Conservation (phyloP, 768 basidiomycete genomes). For the Galerina marginata region DNA sequence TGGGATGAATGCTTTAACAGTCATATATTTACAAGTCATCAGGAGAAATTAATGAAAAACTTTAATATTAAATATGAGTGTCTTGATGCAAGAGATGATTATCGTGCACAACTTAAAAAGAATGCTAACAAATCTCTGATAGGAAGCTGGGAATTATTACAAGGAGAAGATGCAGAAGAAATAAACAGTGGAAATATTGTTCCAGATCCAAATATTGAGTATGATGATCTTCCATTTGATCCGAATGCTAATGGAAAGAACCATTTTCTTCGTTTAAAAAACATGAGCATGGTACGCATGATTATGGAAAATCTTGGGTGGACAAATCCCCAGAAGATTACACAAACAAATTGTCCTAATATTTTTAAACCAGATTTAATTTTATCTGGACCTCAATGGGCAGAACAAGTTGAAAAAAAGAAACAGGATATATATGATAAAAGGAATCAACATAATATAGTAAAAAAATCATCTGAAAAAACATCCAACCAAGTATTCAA, state of each 20-base stretch:
- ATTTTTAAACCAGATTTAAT: slow-evolving; percentile 2
- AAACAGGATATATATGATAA: slow-evolving; percentile 16
- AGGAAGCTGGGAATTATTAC: not conserved
- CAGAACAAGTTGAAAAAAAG: slow-evolving; percentile 9
- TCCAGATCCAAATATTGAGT: slow-evolving; percentile 4
- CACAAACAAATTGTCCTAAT: too few species aligned
- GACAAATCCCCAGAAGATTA: too few species aligned
- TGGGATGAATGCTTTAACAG: slow-evolving; percentile 13
- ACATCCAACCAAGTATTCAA: not conserved
- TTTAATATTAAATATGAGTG: slow-evolving; percentile 42
- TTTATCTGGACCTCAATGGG: slow-evolving; percentile 13
- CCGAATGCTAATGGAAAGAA: slow-evolving; percentile 2
- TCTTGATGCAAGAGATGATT: slow-evolving; percentile 40
- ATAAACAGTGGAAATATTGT: too few species aligned
- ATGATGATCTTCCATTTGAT: slow-evolving; percentile 5
- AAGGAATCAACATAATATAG: slow-evolving; percentile 4
- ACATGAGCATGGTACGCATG: not conserved
- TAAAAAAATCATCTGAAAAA: not conserved
- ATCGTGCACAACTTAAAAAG: slow-evolving; percentile 21
- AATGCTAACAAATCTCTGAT: not conserved
- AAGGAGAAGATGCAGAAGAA: not conserved
- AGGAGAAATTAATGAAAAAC: slow-evolving; percentile 21
- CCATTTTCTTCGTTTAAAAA: not conserved
- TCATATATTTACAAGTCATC: slow-evolving; percentile 3
- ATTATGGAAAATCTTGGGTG: not conserved